A percentile compares a stretch with the other conserved stretches of the same genome.
Evolutionary conservation across 805 yeast species (phyloP).

Genomic region (Maudiozyma pseudohumilis): DNA sequence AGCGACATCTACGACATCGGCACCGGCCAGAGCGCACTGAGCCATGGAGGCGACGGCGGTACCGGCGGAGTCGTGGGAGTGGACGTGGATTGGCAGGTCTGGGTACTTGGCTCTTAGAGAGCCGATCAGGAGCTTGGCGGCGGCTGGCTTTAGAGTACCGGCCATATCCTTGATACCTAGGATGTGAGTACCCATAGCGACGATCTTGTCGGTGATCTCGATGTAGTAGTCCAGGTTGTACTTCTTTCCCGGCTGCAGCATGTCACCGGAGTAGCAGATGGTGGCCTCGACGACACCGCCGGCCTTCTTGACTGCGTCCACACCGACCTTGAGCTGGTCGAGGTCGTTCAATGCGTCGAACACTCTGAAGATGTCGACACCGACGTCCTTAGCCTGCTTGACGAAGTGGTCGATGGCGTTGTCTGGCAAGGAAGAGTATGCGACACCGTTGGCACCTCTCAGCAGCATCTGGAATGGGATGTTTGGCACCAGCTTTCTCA

Average conservation of each 20-base stretch:
- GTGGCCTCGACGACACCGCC: constrained; percentile 99
- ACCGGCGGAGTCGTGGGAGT: constrained; percentile 99
- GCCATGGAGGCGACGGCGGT: constrained; percentile 97
- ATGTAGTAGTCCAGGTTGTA: constrained; percentile 88
- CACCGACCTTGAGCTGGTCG: constrained; percentile 95
- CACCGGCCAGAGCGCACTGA: constrained; percentile 92
- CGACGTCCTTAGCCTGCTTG: constrained; percentile 85
- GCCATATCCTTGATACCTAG: constrained; percentile 99
- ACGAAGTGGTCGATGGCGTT: constrained; percentile 98
- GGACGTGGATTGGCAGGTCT: constrained; percentile 92
- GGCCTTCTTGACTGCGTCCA: constrained; percentile 93
- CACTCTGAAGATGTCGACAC: constrained; percentile 96
- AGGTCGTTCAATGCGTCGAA: constrained; percentile 95
- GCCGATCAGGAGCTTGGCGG: constrained; percentile 75
- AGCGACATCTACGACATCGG: constrained; percentile 96
- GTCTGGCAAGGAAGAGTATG: constrained; percentile 95
- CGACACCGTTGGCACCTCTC: constrained; percentile 99
- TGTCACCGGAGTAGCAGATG: constrained; percentile 97
- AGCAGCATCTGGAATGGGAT: constrained; percentile 98
- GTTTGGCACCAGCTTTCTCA: constrained; percentile 89
- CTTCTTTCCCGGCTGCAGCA: constrained; percentile 92
- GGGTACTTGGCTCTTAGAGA: constrained; percentile 82
- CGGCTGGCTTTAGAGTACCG: constrained; percentile 93
- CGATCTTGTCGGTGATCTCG: constrained; percentile 70
- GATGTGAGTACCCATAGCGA: constrained; percentile 89